Evolutionary conservation across 1,284 basidiomycete genomes (phyloP).

Genomic region (Ustilago nuda): DNA sequence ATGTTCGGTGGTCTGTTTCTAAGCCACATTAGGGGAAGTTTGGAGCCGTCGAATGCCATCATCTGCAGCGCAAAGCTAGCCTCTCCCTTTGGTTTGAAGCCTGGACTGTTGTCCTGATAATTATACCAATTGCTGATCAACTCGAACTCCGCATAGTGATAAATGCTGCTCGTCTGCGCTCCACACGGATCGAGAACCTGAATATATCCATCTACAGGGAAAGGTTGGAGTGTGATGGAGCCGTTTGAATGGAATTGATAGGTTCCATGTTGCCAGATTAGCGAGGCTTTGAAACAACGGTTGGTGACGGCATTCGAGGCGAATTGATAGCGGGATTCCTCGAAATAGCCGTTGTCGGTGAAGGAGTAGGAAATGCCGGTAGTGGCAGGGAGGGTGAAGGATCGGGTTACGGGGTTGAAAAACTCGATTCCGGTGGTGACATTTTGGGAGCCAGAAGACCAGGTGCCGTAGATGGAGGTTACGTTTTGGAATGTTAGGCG

Average conservation of each 20-base stretch:
- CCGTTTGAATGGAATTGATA: constrained; percentile 62
- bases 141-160: constrained; percentile 58
- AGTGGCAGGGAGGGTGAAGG: constrained; percentile 59
- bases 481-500: constrained; percentile 36
- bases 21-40: constrained; percentile 57
- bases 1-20: constrained; percentile 60
- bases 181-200: constrained; percentile 62
- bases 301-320: constrained; percentile 56
- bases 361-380: constrained; percentile 66
- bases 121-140: constrained; percentile 59
- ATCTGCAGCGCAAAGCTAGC: constrained; percentile 56
- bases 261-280: constrained; percentile 68
- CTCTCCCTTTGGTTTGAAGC: constrained; percentile 39
- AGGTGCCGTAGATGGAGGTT: constrained; percentile 57
- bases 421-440: constrained; percentile 64
- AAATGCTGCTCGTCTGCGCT: constrained; percentile 48
- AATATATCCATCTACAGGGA: constrained; percentile 60
- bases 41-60: constrained; percentile 48
- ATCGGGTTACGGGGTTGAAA: constrained; percentile 64
- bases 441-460: constrained; percentile 62
- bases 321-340: constrained; percentile 58
- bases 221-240: constrained; percentile 55
- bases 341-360: constrained; percentile 64
- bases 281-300: constrained; percentile 62
- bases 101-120: constrained; percentile 53